Evolutionary conservation across 345 rosid genomes (phyloP), one percentile per base, ranked within the genome.

Genomic region (Euphorbia peplus): DNA sequence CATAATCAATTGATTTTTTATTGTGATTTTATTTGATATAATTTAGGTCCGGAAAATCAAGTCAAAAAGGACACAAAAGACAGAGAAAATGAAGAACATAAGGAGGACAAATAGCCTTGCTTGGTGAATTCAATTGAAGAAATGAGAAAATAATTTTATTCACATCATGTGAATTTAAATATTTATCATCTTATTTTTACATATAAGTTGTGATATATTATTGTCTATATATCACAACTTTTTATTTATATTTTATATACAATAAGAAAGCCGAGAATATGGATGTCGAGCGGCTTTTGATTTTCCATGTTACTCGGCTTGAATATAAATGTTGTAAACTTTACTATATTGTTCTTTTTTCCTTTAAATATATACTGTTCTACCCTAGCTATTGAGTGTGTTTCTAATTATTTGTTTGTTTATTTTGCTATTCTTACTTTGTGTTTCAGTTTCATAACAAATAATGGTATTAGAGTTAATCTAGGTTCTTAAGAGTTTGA

Each of bases 121-220:
- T 15, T 89, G 93, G 89, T 88, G 84, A 84, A 78, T 55, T 87
- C 82, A 83, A 78, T n/a, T n/a, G n/a, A n/a, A n/a, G n/a, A n/a
- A n/a, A n/a, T 58, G 66, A 69, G 10, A 22, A 46, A 30, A 29
- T 16, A 12, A 16, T 0, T 28, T 8, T 4, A 58, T n/a, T 15
- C 4, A 18, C n/a, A 12, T 11, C 15, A 59, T 59, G 63, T 59
- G 25, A 32, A 35, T 59, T 18, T 58, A 18, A 2, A 59, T 59
- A 56, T 59, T 29, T 30, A 30, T 57, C 0, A 26, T 57, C 12
- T 57, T 1, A 4, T 21, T 53, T 8, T 1, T 5, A 11, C 28
- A 35, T 30, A 59, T 59, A 35, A n/a, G 1, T 58, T 16, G 29
- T 28, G 28, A 55, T 22, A 29, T 28, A n/a, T n/a, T n/a, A n/a